Conservation (phyloP, 2,329 filamentous ascomycete genomes). For the Fusarium napiforme region DNA sequence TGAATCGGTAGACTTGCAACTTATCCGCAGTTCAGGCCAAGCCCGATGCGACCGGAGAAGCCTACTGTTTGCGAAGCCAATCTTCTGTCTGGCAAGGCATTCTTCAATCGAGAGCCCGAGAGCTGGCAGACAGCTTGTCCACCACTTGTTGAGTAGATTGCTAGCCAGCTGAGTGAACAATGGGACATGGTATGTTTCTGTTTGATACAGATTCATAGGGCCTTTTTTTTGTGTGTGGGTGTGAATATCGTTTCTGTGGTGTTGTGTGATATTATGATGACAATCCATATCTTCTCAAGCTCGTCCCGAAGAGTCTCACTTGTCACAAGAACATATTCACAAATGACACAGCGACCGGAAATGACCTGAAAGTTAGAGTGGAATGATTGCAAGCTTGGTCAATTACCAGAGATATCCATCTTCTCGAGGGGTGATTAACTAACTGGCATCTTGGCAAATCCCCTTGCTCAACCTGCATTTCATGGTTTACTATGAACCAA, state of each 20-base stretch:
- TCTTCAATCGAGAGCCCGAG: constrained; percentile 25
- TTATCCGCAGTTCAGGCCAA: constrained; percentile 10
- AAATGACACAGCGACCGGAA: neutral
- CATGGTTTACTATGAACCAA: neutral
- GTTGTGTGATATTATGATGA: neutral
- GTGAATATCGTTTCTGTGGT: neutral
- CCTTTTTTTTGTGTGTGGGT: neutral
- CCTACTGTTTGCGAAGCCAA: constrained; percentile 6
- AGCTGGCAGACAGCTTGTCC: constrained; percentile 1
- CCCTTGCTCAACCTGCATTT: neutral
- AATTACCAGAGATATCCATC: neutral
- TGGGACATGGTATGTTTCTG: neutral
- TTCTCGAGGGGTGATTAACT: neutral
- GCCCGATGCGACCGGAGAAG: constrained; percentile 21
- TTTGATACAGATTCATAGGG: neutral
- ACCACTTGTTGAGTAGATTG: neutral
- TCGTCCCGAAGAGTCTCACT: neutral
- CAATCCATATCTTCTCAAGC: neutral
- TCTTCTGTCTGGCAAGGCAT: constrained; percentile 34
- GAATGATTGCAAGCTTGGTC: too few species aligned
- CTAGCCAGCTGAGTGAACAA: neutral
- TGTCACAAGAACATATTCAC: neutral
- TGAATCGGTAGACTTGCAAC: constrained; percentile 9
- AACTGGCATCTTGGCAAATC: neutral
- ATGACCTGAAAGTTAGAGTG: neutral